These are phyloP conservation scores for Trichoderma asperelloides DNA, from an alignment of 495 filamentous ascomycete species.

Conservation along the genomic window DNA sequence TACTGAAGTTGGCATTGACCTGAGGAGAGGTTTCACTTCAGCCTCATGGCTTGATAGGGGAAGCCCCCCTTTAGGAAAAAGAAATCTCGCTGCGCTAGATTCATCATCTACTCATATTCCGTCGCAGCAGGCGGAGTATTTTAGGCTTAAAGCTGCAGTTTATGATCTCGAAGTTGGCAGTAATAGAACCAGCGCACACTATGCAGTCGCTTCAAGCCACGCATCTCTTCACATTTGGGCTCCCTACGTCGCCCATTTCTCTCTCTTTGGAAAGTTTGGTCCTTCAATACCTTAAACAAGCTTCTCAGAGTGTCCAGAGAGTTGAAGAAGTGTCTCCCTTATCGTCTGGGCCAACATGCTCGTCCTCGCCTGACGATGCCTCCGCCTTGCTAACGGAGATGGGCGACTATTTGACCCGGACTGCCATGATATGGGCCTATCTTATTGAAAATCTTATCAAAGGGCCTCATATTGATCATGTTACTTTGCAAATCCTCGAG, in stretches of 20 bases:
- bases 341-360: not conserved
- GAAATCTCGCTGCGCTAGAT: not conserved
- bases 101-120: not conserved
- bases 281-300: not conserved
- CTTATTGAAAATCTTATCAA: not conserved
- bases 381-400: not conserved
- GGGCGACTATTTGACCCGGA: not conserved
- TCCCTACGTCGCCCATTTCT: not conserved
- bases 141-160: not conserved
- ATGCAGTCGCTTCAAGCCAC: not conserved
- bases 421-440: not conserved
- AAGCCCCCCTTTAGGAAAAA: not conserved
- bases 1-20: not conserved
- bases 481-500: not conserved
- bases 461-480: conserved; percentile 1
- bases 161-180: not conserved
- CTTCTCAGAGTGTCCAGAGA: not conserved
- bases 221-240: not conserved
- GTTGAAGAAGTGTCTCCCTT: not conserved
- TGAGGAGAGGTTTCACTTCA: not conserved
- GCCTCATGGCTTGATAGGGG: not conserved
- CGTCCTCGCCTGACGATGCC: not conserved
- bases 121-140: not conserved
- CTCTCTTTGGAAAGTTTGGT: not conserved
- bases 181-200: not conserved